Evolutionary conservation across 2,329 filamentous ascomycete genomes (phyloP), one percentile per base, ranked within the genome.

Genomic region (Pseudopithomyces maydicus): DNA sequence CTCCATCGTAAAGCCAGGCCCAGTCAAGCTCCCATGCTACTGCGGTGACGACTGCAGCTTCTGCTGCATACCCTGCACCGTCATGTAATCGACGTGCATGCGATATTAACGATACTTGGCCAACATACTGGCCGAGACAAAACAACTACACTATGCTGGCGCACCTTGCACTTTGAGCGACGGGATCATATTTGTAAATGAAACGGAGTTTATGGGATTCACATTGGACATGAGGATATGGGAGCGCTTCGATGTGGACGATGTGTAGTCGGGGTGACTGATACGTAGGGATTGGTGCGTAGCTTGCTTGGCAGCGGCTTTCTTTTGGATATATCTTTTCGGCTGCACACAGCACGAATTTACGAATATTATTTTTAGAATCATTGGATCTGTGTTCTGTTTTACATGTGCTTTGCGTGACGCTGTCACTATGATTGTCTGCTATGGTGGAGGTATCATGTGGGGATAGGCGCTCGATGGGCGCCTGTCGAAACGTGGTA

Each of bases 41-140:
- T 70, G 66, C 54, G 70, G 65, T 33, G 69, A 70, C 23, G 68
- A 70, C 46, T 74, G 72, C 64, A 62, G 59, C 42, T 74, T 66
- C 66, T 75, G 73, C 68, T 64, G 59, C 59, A 69, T 75, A 39
- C 74, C 74, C 5, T 76, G 74, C 59, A 73, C 71, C 0, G 72
- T 75, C 49, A 76, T 76, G 73, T 76, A 67, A 57, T 65, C 6
- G 14, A 32, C 7, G 15, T 20, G 35, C 38, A 41, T 10, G 29
- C 23, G 38, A 22, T n/a, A n/a, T n/a, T 33, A 15, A 33, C n/a
- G 23, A 19, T 14, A 17, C 11, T 19, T 43, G 35, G 22, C 17
- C 35, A 48, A 38, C 12, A 17, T 19, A 12, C 17, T 12, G 19
- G 5, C 19, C 15, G 46, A n/a, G 20, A 15, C 20, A 33, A 32